These are phyloP conservation scores for Apiospora kogelbergensis DNA, from an alignment of 2,329 filamentous ascomycete species.

Conservation along the genomic window DNA sequence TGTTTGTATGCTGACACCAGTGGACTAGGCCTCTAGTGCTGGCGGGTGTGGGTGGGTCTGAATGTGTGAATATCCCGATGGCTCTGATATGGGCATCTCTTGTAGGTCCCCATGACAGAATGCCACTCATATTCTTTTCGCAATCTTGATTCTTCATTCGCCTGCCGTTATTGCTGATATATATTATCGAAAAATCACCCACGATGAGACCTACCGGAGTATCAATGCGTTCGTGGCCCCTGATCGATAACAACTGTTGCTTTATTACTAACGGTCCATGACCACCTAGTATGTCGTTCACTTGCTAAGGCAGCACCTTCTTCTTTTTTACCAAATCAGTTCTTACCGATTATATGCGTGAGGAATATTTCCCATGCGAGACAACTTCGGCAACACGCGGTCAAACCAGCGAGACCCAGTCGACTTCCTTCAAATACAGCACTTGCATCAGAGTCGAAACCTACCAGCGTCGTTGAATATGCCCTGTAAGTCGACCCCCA, in stretches of 20 bases:
- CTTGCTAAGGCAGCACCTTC: background rate
- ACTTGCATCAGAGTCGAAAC: constrained; percentile 13
- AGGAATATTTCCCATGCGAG: background rate
- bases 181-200: background rate
- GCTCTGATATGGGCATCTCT: background rate
- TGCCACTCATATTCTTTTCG: background rate
- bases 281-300: background rate
- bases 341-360: background rate
- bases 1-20: background rate
- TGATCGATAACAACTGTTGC: too few species aligned
- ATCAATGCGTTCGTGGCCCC: background rate
- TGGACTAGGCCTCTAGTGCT: background rate
- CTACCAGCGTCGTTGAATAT: constrained; percentile 19
- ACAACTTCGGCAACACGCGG: background rate
- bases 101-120: background rate
- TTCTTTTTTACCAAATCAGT: too few species aligned
- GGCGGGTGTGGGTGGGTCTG: constrained; percentile 1
- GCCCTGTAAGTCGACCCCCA: constrained; percentile 16
- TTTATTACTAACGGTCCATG: background rate
- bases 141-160: too few species aligned
- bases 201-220: background rate
- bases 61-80: constrained; percentile 17
- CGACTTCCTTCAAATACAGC: background rate
- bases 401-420: background rate
- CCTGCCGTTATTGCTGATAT: too few species aligned